Percentiles rank a stretch among this genome's conserved stretches.
Evolutionary conservation across 306 rosid genomes (phyloP).

Genomic region (Fagus sylvatica): DNA sequence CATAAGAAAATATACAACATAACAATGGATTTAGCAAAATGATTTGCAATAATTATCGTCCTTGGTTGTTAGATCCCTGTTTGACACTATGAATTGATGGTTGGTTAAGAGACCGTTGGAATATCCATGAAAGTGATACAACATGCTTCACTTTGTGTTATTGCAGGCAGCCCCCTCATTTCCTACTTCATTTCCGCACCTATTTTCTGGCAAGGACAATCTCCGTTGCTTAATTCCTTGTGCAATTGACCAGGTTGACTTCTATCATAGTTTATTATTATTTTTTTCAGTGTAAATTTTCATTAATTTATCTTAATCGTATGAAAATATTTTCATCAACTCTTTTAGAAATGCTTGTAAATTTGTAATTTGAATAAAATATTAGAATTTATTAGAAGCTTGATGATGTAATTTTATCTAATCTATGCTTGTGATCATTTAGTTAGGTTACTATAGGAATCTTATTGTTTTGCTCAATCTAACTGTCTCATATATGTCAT

Average conservation of each 20-base stretch:
- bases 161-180: constrained; percentile 96
- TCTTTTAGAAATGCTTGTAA: too few species aligned
- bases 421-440: neutral
- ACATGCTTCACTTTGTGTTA: constrained; percentile 23
- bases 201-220: constrained; percentile 72
- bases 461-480: neutral
- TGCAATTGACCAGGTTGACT: constrained; percentile 88
- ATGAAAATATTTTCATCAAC: neutral
- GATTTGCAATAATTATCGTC: neutral
- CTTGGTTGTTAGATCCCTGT: neutral
- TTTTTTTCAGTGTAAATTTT: constrained; percentile 7
- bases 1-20: neutral
- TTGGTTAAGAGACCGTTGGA: neutral
- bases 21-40: neutral
- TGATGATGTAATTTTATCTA: neutral
- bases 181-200: constrained; percentile 96
- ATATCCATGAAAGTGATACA: constrained; percentile 26
- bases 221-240: constrained; percentile 94
- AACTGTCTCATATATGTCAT: neutral
- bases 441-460: neutral
- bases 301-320: constrained; percentile 1
- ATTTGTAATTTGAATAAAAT: neutral
- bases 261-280: neutral
- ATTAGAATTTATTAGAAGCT: neutral
- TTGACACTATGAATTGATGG: neutral